Evolutionary conservation across 129 eudicot genomes (phyloP), one percentile per base, ranked within the genome.

Genomic region (Calendula officinalis): DNA sequence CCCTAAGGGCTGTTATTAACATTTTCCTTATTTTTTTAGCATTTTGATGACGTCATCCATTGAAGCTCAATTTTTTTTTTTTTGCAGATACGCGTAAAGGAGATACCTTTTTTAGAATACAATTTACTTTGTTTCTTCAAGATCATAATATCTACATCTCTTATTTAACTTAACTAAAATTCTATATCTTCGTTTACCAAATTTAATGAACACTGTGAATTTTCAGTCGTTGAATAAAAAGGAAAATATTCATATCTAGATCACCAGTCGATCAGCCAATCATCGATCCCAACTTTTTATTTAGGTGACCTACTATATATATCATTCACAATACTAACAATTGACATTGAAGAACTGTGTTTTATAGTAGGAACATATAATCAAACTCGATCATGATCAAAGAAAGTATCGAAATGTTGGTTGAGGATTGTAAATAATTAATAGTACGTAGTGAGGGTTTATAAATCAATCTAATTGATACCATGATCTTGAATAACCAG

Each of bases 51-150:
- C 10, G 8, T 8, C 8, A 53, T 53, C 5, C 56, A 6, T 15
- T 50, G 56, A 50, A 50, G 33, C 16, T 17, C 5, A 50, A 14
- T 4, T 50, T 3, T 22, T 22, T 22, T 4, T 50, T 3, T 22
- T 22, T 22, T 22, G 30, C 30, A 22, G 30, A 22, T 0, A 22
- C 30, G 30, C 30, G 1, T 22, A 22, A 0, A 22, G 30, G 30
- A 22, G 30, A 22, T 22, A 22, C 30, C 30, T 22, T n/a, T 46
- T 7, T 44, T 32, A n/a, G 32, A 45, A n/a, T n/a, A n/a, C n/a
- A n/a, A 22, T 12, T 62, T 62, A 40, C 6, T 33, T 63, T 17
- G 56, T 63, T 46, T 63, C n/a, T 33, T 32, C 32, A 63, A 32
- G 6, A 45, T 45, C 15, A 13, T 63, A 45, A 45, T 34, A 45